These are phyloP conservation scores for Pascua guehoae DNA, from an alignment of 1,284 basidiomycete genomes.

Conservation along the genomic window DNA sequence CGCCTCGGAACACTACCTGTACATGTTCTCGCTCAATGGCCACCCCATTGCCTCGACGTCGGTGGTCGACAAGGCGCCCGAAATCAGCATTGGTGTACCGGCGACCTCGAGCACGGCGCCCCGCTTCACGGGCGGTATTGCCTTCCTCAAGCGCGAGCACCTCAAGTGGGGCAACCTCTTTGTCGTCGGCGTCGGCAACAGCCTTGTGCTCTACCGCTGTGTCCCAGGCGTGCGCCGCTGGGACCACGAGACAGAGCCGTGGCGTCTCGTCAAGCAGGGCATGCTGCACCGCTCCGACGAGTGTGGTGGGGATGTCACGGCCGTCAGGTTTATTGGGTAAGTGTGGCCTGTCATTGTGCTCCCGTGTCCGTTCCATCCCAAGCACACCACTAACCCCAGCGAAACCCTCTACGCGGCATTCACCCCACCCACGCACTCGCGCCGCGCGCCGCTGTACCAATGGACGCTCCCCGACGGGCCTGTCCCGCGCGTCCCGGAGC, in stretches of 20 bases:
- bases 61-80: constrained; percentile 18
- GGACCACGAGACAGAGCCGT: constrained; percentile 33
- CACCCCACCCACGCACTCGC: not conserved
- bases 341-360: constrained; percentile 11
- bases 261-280: constrained; percentile 42
- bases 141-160: constrained; percentile 46
- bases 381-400: constrained; percentile 17
- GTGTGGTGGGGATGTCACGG: constrained; percentile 15
- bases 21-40: constrained; percentile 48
- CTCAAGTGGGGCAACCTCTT: constrained; percentile 38
- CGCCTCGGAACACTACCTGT: constrained; percentile 35
- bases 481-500: constrained; percentile 42
- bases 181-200: constrained; percentile 3
- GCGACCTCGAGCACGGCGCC: constrained; percentile 21
- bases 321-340: constrained; percentile 45
- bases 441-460: constrained; percentile 34
- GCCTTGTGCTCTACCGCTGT: constrained; percentile 34
- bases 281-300: constrained; percentile 20
- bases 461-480: constrained; percentile 47
- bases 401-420: constrained; percentile 47
- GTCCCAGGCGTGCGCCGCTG: constrained; percentile 33
- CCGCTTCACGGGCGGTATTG: constrained; percentile 25
- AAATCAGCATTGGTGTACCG: constrained; percentile 37
- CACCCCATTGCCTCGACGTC: constrained; percentile 41
- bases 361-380: no score